A percentile compares a stretch with the other conserved stretches of the same genome.
Conservation (phyloP, 78 protist genomes). For the Dictyostelium capitatum region DNA sequence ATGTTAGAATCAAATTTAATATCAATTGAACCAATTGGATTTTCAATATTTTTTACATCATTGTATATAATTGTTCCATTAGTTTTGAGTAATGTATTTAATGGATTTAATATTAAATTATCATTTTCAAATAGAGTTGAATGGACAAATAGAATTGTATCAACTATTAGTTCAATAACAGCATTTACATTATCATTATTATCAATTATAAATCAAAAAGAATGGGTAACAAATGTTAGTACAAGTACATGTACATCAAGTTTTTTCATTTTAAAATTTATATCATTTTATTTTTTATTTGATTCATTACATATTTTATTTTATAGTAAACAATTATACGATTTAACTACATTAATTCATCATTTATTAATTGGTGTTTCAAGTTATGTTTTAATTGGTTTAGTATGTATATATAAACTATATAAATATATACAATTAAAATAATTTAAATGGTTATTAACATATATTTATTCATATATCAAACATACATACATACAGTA, state of each 20-base stretch:
- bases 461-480: not conserved
- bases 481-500: not conserved
- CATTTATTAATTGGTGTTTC: not conserved
- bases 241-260: not conserved
- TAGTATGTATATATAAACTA: not conserved
- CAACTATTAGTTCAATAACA: not conserved
- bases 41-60: not conserved
- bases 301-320: not conserved
- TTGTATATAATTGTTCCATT: not conserved
- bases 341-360: not conserved
- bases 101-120: not conserved
- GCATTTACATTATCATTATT: not conserved
- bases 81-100: not conserved
- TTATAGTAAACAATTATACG: not conserved
- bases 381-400: conserved; percentile 4
- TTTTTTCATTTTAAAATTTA: not conserved
- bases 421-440: not conserved
- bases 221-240: not conserved
- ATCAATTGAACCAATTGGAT: not conserved
- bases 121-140: not conserved
- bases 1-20: not conserved
- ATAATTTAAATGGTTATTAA: too few species aligned
- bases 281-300: conserved; percentile 1
- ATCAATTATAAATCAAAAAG: not conserved
- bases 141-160: not conserved